A percentile compares a stretch with the other conserved stretches of the same genome.
phyloP scores from a whole-genome alignment of 2,329 filamentous ascomycete species.

The Torrubiella hemipterigena region DNA sequence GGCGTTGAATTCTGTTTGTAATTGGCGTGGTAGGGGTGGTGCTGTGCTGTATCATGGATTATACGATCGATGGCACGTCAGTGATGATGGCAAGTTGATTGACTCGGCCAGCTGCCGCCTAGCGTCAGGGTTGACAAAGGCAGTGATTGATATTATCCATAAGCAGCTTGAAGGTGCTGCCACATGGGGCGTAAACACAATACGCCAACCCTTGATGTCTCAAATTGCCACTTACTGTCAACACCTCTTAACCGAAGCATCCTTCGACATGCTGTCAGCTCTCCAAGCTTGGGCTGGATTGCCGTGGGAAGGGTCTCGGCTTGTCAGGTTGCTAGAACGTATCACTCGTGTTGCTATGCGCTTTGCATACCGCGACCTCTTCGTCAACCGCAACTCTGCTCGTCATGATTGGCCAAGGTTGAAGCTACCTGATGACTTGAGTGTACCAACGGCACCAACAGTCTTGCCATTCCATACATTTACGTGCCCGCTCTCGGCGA shows the following conservation, averaged over 20 bases:
- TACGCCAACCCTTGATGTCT: conserved; percentile 44
- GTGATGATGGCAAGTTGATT: conserved; percentile 68
- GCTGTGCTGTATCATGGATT: conserved; percentile 61
- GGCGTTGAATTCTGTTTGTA: conserved; percentile 90
- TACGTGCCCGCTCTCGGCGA: conserved; percentile 83
- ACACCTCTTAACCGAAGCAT: conserved; percentile 21
- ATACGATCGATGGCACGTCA: conserved; percentile 87
- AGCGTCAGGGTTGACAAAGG: conserved; percentile 72
- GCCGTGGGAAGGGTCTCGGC: conserved; percentile 78
- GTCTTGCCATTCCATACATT: conserved; percentile 97
- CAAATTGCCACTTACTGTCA: conserved; percentile 35
- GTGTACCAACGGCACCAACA: conserved; percentile 79
- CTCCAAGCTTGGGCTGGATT: conserved; percentile 54
- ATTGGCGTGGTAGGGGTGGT: conserved; percentile 84
- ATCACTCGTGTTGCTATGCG: conserved; percentile 66
- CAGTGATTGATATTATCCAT: conserved; percentile 81
- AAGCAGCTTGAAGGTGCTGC: conserved; percentile 82
- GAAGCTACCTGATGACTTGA: conserved; percentile 58
- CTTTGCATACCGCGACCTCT: conserved; percentile 78
- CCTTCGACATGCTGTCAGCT: conserved; percentile 25
- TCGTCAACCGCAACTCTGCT: conserved; percentile 48
- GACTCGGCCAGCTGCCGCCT: conserved; percentile 53
- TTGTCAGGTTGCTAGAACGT: conserved; percentile 76
- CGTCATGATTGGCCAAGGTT: conserved; percentile 54
- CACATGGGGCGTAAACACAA: conserved; percentile 65